These are phyloP conservation scores for Cladorrhinum sp. DNA, from an alignment of 2,329 filamentous ascomycete genomes.

Conservation along the genomic window DNA sequence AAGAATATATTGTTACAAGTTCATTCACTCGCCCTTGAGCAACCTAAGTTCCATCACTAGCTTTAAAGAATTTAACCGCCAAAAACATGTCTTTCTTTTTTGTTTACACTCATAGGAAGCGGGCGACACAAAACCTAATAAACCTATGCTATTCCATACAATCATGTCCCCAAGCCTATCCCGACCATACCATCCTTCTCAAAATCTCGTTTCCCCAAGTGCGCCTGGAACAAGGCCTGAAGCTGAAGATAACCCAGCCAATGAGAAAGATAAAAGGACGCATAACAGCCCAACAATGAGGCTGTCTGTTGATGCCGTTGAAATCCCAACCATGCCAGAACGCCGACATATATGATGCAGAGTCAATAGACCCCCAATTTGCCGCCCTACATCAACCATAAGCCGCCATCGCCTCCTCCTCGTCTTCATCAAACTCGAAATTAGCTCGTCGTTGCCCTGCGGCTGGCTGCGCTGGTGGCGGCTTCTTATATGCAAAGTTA, in stretches of 20 bases:
- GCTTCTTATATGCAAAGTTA: slow-evolving; percentile 40
- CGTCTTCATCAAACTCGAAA: slow-evolving; percentile 43
- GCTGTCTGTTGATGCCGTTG: neutral
- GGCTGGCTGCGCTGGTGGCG: neutral
- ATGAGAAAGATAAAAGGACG: neutral
- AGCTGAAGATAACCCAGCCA: neutral
- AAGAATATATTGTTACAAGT: no score
- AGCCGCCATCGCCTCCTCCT: slow-evolving; percentile 48
- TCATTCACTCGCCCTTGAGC: no score
- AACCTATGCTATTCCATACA: neutral
- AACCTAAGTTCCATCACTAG: neutral
- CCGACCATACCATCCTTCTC: neutral
- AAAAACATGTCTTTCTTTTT: neutral
- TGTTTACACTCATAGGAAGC: neutral
- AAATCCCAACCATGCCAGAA: slow-evolving; percentile 1
- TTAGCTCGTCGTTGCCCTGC: slow-evolving; percentile 2
- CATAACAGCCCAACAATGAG: neutral
- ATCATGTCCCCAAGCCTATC: neutral
- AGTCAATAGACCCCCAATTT: slow-evolving; percentile 6
- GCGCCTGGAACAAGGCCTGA: neutral
- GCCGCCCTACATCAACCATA: slow-evolving; percentile 38
- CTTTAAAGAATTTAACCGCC: neutral
- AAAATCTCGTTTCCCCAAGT: neutral
- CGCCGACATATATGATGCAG: neutral
- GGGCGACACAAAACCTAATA: neutral